Conservation (phyloP, 2,329 filamentous ascomycete genomes). For the Venturia nashicola region DNA sequence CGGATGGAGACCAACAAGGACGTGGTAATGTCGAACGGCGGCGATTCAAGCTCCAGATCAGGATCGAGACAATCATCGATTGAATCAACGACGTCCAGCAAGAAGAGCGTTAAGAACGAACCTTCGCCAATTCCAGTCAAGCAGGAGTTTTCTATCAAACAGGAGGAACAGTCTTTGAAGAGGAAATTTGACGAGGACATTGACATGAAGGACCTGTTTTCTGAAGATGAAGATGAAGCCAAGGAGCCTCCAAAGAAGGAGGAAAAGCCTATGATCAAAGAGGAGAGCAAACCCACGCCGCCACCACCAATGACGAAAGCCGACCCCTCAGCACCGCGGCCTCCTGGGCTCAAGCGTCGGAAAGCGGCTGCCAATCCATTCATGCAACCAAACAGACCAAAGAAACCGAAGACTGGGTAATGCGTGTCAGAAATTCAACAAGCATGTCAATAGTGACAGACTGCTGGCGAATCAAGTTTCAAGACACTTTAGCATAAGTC, state of each 20-base stretch:
- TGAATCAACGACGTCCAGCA: not conserved
- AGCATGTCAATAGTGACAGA: not conserved
- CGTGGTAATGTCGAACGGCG: constrained; percentile 1
- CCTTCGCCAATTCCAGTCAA: not conserved
- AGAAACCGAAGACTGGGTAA: constrained; percentile 2
- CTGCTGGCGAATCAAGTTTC: not conserved
- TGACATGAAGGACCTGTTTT: constrained; percentile 13
- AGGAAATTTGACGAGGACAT: constrained; percentile 6
- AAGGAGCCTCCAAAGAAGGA: not conserved
- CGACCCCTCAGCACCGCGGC: not conserved
- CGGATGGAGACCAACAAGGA: not conserved
- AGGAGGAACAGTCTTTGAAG: not conserved
- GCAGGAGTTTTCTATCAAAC: not conserved
- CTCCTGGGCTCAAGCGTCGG: not conserved
- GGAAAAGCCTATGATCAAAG: not conserved
- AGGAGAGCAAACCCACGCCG: not conserved
- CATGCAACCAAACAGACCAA: constrained; percentile 6
- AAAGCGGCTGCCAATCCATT: constrained; percentile 7
- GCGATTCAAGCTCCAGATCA: not conserved
- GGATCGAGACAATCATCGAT: not conserved
- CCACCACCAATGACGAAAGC: not conserved
- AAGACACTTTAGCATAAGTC: not conserved
- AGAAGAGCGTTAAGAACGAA: not conserved
- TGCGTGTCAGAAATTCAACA: not conserved
- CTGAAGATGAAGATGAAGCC: constrained; percentile 3